phyloP scores from a whole-genome alignment of 768 basidiomycete species.

The Tulasnella sp. region DNA sequence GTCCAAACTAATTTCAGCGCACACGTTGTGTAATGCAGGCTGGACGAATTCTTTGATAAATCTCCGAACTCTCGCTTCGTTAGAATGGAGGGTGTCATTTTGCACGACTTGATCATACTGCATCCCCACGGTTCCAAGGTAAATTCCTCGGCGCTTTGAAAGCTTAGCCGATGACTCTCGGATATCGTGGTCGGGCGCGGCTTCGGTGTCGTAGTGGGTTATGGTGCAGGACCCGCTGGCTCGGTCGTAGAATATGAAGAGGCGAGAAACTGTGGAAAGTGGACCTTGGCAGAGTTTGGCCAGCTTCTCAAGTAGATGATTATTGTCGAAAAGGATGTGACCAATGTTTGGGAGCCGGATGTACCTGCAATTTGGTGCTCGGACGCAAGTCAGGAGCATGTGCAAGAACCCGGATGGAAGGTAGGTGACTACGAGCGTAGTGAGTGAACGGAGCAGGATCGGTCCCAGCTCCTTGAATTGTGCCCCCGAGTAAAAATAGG shows the following conservation, averaged over 20 bases:
- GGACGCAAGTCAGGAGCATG: background rate
- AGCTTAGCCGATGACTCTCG: background rate
- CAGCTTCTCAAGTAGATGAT: background rate
- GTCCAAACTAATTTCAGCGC: background rate
- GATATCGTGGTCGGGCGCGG: background rate
- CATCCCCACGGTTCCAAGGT: too few species aligned
- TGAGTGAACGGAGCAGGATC: background rate
- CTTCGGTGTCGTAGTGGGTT: background rate
- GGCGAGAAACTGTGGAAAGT: background rate
- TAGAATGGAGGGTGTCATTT: background rate
- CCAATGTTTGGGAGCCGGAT: background rate
- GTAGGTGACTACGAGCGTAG: background rate
- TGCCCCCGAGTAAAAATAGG: background rate
- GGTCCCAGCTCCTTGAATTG: background rate
- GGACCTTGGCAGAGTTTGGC: background rate
- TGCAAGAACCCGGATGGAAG: background rate
- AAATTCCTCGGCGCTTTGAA: background rate
- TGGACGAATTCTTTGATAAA: background rate
- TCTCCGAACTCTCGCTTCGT: background rate
- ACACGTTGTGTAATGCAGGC: background rate
- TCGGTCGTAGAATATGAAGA: background rate
- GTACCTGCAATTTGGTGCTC: background rate
- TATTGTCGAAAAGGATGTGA: background rate
- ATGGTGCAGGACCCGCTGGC: background rate
- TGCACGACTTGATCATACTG: too few species aligned